A percentile compares a stretch with the other conserved stretches of the same genome.
These are phyloP conservation scores for Populus pruinosa DNA, from an alignment of 345 rosid species.

Conservation along the genomic window DNA sequence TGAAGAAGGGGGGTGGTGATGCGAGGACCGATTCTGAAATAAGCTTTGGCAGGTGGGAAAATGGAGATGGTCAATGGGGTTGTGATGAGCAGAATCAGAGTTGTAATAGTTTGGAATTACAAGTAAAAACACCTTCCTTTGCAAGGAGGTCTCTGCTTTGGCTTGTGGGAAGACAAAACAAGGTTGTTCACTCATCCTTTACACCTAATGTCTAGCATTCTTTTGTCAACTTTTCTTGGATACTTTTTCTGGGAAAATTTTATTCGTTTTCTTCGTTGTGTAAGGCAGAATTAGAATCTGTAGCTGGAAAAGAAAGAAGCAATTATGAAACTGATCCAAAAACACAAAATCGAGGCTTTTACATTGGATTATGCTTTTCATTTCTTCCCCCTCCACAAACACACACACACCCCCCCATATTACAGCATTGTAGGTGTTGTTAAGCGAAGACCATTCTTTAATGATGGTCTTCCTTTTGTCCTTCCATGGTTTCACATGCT, in stretches of 20 bases:
- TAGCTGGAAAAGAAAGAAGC: constrained; percentile 12
- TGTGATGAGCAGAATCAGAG: constrained; percentile 49
- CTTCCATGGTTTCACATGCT: not conserved
- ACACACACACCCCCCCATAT: not conserved
- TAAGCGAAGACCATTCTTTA: not conserved
- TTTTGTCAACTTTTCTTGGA: not conserved
- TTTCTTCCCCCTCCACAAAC: not conserved
- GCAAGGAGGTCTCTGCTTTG: constrained; percentile 90
- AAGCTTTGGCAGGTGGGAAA: constrained; percentile 37
- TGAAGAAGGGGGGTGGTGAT: constrained; percentile 20
- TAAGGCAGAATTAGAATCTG: constrained; percentile 21
- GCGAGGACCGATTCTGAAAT: constrained; percentile 37
- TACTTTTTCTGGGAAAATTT: constrained; percentile 7
- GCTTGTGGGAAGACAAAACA: constrained; percentile 87
- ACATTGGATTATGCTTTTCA: not conserved
- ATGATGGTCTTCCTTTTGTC: not conserved
- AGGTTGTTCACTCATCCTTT: constrained; percentile 80
- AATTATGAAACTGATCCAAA: constrained; percentile 4
- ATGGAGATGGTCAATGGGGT: constrained; percentile 33
- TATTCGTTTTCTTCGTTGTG: constrained; percentile 10
- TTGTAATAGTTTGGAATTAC: constrained; percentile 35
- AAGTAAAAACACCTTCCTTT: constrained; percentile 78
- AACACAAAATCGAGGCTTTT: constrained; percentile 6
- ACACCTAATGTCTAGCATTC: constrained; percentile 42
- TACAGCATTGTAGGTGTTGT: not conserved